phyloP scores from a whole-genome alignment of 2,329 filamentous ascomycete genomes.

The Massarina eburnea region DNA sequence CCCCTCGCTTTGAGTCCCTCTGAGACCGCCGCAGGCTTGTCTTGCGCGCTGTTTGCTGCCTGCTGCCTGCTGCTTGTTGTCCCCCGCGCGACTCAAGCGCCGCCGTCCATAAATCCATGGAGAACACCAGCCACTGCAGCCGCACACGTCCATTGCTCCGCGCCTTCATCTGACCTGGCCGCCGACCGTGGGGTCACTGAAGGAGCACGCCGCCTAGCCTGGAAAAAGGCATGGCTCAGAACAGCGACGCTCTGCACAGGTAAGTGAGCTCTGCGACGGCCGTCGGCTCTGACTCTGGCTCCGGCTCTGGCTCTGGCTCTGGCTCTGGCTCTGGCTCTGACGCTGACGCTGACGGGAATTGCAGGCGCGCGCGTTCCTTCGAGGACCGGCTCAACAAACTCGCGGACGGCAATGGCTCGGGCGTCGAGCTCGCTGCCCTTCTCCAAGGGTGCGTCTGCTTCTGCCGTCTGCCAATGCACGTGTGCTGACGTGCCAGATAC shows the following conservation, averaged over 20 bases:
- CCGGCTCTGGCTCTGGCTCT: no score
- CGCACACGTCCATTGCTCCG: constrained; percentile 50
- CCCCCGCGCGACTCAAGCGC: constrained; percentile 16
- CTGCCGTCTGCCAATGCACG: neutral
- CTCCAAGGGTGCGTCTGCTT: constrained; percentile 35
- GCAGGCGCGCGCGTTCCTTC: constrained; percentile 47
- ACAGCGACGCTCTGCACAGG: constrained; percentile 56
- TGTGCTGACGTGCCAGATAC: constrained; percentile 54
- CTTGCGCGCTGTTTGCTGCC: constrained; percentile 13
- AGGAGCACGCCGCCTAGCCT: constrained; percentile 20
- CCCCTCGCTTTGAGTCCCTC: neutral
- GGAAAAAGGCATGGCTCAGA: constrained; percentile 47
- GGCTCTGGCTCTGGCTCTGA: no score
- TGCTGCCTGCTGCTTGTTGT: constrained; percentile 32
- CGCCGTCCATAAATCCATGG: constrained; percentile 56
- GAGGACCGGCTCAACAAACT: constrained; percentile 55
- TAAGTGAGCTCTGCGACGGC: no score
- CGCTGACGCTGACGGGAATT: constrained; percentile 22
- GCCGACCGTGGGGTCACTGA: constrained; percentile 55
- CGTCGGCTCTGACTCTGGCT: no score
- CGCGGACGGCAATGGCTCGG: constrained; percentile 52
- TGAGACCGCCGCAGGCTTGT: constrained; percentile 1
- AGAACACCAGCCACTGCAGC: constrained; percentile 53
- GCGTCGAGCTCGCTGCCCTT: constrained; percentile 52
- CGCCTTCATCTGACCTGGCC: constrained; percentile 60